phyloP scores from a whole-genome alignment of 495 filamentous ascomycete genomes.

The Xylaria curta region DNA sequence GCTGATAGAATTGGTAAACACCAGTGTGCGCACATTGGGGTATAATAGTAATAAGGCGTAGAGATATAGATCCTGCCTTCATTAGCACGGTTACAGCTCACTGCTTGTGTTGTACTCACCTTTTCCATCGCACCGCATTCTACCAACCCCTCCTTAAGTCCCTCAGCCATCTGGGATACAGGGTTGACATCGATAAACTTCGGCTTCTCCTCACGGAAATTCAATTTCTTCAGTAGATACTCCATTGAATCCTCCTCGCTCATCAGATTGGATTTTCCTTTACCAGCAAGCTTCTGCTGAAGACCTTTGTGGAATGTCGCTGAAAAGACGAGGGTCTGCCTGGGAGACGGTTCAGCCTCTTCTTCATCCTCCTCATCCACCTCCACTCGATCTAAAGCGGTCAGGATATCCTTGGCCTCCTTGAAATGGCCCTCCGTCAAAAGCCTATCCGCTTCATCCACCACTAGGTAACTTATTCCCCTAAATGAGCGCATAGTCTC shows the following conservation, averaged over 20 bases:
- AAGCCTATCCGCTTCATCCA: conserved; percentile 94
- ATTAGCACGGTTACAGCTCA: conserved; percentile 11
- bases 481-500: conserved; percentile 66
- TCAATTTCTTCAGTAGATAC: conserved; percentile 87
- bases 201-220: conserved; percentile 80
- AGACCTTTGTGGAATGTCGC: conserved; percentile 91
- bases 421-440: conserved; percentile 94
- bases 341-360: conserved; percentile 40
- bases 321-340: conserved; percentile 95
- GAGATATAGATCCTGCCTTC: conserved; percentile 79
- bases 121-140: conserved; percentile 94
- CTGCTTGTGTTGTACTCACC: conserved; percentile 47
- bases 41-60: conserved; percentile 87
- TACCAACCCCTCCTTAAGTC: conserved; percentile 86
- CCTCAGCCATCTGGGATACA: conserved; percentile 79
- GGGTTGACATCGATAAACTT: conserved; percentile 95
- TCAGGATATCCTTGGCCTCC: conserved; percentile 85
- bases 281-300: conserved; percentile 87
- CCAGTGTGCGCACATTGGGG: conserved; percentile 75
- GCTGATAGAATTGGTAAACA: conserved; percentile 96
- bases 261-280: conserved; percentile 70
- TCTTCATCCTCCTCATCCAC: conserved; percentile 48
- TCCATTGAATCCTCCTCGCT: conserved; percentile 83
- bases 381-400: conserved; percentile 67
- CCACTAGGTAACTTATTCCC: conserved; percentile 77